Conservation (phyloP, 768 basidiomycete species). For the Mycena rebaudengoi region DNA sequence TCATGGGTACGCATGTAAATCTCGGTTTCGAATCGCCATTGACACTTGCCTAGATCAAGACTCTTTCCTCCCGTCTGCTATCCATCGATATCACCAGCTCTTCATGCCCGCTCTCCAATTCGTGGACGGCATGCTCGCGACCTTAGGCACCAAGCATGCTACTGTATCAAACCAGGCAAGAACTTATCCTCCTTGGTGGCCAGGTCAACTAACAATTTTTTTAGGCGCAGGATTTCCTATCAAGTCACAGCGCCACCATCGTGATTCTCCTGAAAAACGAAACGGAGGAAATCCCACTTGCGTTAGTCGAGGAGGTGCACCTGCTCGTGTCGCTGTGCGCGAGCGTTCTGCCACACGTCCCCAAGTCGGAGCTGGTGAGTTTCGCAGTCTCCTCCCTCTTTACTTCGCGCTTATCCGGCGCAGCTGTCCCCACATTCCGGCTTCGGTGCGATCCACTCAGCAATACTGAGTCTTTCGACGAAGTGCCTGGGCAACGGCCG, state of each 20-base stretch:
- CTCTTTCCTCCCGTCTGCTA: slow-evolving; percentile 86
- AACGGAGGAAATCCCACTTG: slow-evolving; percentile 64
- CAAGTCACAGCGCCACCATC: slow-evolving; percentile 84
- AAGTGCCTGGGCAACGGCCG: slow-evolving; percentile 68
- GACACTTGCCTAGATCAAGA: slow-evolving; percentile 75
- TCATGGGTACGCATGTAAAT: slow-evolving; percentile 66
- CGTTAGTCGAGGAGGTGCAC: slow-evolving; percentile 81
- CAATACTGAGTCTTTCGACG: slow-evolving; percentile 79
- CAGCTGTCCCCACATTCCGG: slow-evolving; percentile 74
- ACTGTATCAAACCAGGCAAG: slow-evolving; percentile 76
- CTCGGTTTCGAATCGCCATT: slow-evolving; percentile 2
- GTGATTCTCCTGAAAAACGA: slow-evolving; percentile 84
- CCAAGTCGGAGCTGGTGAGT: slow-evolving; percentile 81
- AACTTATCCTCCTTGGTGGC: neutral
- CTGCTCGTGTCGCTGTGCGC: slow-evolving; percentile 79
- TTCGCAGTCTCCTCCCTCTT: neutral
- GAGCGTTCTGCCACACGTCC: slow-evolving; percentile 73
- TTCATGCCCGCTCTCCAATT: slow-evolving; percentile 89
- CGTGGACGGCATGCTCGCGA: slow-evolving; percentile 77
- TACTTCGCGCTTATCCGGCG: slow-evolving; percentile 6
- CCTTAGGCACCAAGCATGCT: slow-evolving; percentile 73
- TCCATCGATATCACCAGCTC: slow-evolving; percentile 91
- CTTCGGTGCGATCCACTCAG: slow-evolving; percentile 86
- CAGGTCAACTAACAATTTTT: neutral
- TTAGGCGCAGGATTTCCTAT: slow-evolving; percentile 83